These are phyloP conservation scores for Theobroma grandiflorum DNA, from an alignment of 441 rosid species.

Conservation along the genomic window DNA sequence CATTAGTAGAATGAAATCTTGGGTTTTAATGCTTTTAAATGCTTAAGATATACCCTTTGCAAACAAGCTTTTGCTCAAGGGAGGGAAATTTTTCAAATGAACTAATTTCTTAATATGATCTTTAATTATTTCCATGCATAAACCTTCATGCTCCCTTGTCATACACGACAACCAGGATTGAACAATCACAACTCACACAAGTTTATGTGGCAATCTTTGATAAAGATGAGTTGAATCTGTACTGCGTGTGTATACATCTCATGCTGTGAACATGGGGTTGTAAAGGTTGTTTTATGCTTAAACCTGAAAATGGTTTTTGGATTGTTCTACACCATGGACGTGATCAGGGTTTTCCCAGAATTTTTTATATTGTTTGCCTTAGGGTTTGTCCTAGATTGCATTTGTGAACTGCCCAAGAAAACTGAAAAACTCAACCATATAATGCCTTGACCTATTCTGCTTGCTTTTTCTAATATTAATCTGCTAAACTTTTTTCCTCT, in stretches of 20 bases:
- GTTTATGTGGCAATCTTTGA: background rate
- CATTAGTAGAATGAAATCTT: background rate
- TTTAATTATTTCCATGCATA: background rate
- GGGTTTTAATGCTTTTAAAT: background rate
- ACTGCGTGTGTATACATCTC: background rate
- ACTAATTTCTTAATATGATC: background rate
- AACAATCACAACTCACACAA: background rate
- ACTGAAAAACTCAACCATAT: slow-evolving; percentile 55
- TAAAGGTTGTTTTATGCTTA: slow-evolving; percentile 7
- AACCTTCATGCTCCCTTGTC: background rate
- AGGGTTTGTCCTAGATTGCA: slow-evolving; percentile 51
- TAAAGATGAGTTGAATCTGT: slow-evolving; percentile 5
- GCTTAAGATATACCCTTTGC: background rate
- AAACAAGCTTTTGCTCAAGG: background rate
- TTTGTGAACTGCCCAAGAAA: slow-evolving; percentile 71
- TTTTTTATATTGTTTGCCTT: slow-evolving; percentile 27
- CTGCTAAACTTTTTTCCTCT: background rate
- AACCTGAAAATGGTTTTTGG: background rate
- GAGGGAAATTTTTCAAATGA: background rate
- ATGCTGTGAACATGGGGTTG: slow-evolving; percentile 4
- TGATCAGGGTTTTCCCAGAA: too few relatives aligned
- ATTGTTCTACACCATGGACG: background rate
- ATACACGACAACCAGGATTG: background rate
- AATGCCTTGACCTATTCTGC: slow-evolving; percentile 39
- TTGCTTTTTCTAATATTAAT: slow-evolving; percentile 27